Evolutionary conservation across 2,329 filamentous ascomycete genomes (phyloP).

Genomic region (Chaetomiaceae sp.): DNA sequence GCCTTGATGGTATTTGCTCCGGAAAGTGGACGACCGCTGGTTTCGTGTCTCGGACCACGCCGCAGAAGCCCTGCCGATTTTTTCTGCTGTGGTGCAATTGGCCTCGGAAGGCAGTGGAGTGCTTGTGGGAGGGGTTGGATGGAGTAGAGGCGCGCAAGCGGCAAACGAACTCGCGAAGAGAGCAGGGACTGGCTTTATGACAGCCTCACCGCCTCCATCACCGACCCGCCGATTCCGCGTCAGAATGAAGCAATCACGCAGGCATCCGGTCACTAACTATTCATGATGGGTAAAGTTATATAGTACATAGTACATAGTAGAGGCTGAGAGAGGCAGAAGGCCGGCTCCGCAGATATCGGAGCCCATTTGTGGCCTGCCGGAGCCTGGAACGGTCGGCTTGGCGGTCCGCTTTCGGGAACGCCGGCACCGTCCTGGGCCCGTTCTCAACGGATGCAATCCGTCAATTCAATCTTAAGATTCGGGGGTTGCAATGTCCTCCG

Average conservation of each 20-base stretch:
- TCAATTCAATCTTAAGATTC: background rate
- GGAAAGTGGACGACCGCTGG: background rate
- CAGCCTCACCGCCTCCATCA: conserved; percentile 1
- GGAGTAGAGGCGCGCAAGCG: conserved; percentile 5
- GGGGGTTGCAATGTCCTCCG: too few relatives aligned
- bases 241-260: background rate
- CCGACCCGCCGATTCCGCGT: background rate
- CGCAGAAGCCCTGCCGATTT: background rate
- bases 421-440: background rate
- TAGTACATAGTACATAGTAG: background rate
- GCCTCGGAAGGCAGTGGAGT: conserved; percentile 2
- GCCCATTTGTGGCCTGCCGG: background rate
- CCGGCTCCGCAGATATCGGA: conserved; percentile 12
- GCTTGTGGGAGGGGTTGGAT: conserved; percentile 1
- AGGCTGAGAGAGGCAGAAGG: conserved; percentile 6
- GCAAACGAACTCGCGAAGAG: background rate
- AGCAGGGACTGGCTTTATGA: conserved; percentile 2
- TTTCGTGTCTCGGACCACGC: conserved; percentile 1
- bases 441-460: background rate
- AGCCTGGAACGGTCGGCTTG: conserved; percentile 14
- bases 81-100: conserved; percentile 3
- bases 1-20: background rate
- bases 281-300: background rate
- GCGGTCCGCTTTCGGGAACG: conserved; percentile 13
- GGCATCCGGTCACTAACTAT: background rate